Base-by-base conservation (phyloP, 2,329 filamentous ascomycete genomes). In the Pseudogymnoascus sp. region DNA sequence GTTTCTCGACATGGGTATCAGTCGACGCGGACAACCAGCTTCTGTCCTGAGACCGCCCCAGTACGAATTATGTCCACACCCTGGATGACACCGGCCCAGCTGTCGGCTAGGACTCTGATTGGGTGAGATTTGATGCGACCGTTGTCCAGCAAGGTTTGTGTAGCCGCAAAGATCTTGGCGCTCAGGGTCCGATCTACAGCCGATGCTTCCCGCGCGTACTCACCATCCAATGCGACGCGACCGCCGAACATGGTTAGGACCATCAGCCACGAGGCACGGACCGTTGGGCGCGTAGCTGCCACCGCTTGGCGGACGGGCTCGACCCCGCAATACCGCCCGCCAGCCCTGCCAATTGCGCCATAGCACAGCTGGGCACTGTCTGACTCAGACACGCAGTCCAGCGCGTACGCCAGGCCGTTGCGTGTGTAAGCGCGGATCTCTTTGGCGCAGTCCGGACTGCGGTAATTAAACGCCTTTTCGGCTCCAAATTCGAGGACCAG, bases 391-490 rank as follows among this genome's bases (percentile, higher is more conserved):
- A 82, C 71, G 69, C 76, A 78, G 70, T 82, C 80, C 2, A 81
- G 65, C 1, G 74, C 78, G 60, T 74, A 75, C 1, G 56, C 64
- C 0, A 82, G 74, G 1, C 61, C 63, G 69, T 77, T 74, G 5
- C 65, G 44, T 0, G 79, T 81, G 68, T 75, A 74, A 0, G 64
- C 67, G 3, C 72, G 69, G 60, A 77, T 72, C 16, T 70, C 69
- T 1, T 64, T 66, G 8, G 25, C 31, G 16, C 42, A 56, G 18
- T 12, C 37, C 6, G 61, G 46, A 7, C 23, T n/a, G 25, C 67
- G 64, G 67, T 82, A 81, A 70, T 82, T 79, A 66, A 81, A 79
- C 3, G 71, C 73, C 3, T 69, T 70, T n/a, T 72, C 74, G 1
- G 81, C 80, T 1, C 81, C 81, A 42, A 69, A 75, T 0, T 62